Percentiles rank a stretch among this genome's conserved stretches.
Evolutionary conservation across 2,329 filamentous ascomycete genomes (phyloP).

Genomic region (Neonectria neomacrospora): DNA sequence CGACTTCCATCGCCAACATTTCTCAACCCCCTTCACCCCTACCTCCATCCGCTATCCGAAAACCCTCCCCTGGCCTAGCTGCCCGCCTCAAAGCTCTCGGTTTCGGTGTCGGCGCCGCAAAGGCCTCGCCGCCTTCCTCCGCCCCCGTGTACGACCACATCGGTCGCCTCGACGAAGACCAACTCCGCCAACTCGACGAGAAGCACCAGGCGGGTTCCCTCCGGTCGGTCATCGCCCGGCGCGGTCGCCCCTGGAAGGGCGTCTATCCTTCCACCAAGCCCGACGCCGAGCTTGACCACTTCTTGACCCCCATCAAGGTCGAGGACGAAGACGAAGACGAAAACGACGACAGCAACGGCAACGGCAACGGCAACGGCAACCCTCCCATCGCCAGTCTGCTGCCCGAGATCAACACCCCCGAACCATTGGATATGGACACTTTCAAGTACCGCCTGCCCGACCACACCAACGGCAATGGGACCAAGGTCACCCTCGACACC

Average conservation of each 20-base stretch:
- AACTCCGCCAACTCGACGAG: constrained; percentile 75
- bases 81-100: constrained; percentile 73
- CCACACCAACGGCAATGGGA: constrained; percentile 74
- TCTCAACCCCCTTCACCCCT: constrained; percentile 40
- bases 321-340: background rate
- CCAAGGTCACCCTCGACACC: constrained; percentile 69
- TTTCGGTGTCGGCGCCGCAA: constrained; percentile 65
- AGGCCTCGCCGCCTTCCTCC: constrained; percentile 47
- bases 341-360: background rate
- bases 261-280: constrained; percentile 51
- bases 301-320: constrained; percentile 40
- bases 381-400: constrained; percentile 50
- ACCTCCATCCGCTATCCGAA: constrained; percentile 56
- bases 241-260: constrained; percentile 79
- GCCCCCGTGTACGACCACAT: constrained; percentile 58
- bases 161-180: constrained; percentile 76
- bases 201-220: constrained; percentile 69
- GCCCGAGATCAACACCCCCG: constrained; percentile 62
- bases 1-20: constrained; percentile 40
- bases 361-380: constrained; percentile 24
- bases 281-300: constrained; percentile 39
- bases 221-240: constrained; percentile 66
- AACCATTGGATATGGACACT: constrained; percentile 72
- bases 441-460: constrained; percentile 81
- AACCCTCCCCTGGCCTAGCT: constrained; percentile 72